Evolutionary conservation across 2,329 filamentous ascomycete species (phyloP).

Genomic region (Paecilomyces dactylethromorphus): DNA sequence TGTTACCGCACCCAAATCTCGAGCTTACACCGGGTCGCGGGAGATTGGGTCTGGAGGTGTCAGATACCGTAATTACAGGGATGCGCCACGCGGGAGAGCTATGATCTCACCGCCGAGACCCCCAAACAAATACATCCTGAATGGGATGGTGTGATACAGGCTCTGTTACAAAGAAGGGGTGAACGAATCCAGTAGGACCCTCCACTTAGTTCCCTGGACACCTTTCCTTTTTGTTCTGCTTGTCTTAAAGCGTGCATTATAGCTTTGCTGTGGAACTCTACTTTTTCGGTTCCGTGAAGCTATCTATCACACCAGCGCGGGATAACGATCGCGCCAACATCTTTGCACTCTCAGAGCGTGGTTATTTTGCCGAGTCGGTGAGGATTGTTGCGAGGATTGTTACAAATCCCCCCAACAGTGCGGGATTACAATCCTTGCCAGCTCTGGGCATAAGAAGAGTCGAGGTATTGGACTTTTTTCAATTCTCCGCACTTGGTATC

Average conservation of each 20-base stretch:
- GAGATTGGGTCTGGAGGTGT: neutral
- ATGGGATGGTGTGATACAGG: neutral
- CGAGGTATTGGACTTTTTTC: neutral
- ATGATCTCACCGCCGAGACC: constrained; percentile 1
- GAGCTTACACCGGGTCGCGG: neutral
- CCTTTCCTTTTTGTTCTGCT: neutral
- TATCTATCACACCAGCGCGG: neutral
- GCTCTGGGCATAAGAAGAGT: neutral
- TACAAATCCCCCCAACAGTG: neutral
- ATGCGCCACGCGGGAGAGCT: neutral
- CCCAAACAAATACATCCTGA: neutral
- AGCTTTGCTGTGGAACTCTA: neutral
- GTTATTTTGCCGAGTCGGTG: neutral
- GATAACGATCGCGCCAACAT: neutral
- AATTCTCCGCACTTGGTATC: neutral
- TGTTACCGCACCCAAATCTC: neutral
- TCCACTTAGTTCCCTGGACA: neutral
- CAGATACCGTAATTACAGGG: neutral
- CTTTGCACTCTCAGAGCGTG: neutral
- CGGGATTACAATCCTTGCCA: neutral
- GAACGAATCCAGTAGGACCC: neutral
- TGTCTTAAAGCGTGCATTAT: neutral
- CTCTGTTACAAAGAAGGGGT: neutral
- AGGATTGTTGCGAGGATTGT: neutral
- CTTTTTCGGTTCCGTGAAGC: neutral